Percentiles rank a stretch among this genome's conserved stretches.
phyloP scores from a whole-genome alignment of 2,329 filamentous ascomycete species.

The Phyllosticta capitalensis region DNA sequence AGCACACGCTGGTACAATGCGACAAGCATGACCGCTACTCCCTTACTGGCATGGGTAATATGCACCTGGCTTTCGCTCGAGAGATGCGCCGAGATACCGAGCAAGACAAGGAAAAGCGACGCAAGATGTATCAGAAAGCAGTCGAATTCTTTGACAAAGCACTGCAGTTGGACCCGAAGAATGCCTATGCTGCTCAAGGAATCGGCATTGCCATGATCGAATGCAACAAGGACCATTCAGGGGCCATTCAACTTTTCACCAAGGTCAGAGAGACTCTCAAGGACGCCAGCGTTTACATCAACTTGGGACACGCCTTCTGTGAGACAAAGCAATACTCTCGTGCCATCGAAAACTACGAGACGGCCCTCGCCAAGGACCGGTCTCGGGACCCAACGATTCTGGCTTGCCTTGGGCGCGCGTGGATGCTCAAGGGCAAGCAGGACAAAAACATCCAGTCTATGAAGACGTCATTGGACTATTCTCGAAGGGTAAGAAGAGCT shows the following conservation, averaged over 20 bases:
- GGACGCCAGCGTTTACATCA: constrained; percentile 81
- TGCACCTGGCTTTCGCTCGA: constrained; percentile 77
- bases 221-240: constrained; percentile 80
- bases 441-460: constrained; percentile 54
- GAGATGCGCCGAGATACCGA: constrained; percentile 93
- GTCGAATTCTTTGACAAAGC: constrained; percentile 99
- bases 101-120: constrained; percentile 80
- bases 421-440: constrained; percentile 69
- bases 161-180: constrained; percentile 84
- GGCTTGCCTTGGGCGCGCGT: constrained; percentile 78
- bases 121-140: constrained; percentile 76
- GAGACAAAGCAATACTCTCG: constrained; percentile 85
- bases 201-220: constrained; percentile 90
- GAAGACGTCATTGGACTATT: constrained; percentile 55
- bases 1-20: constrained; percentile 85
- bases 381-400: constrained; percentile 71
- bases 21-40: constrained; percentile 99
- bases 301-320: constrained; percentile 85
- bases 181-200: constrained; percentile 92
- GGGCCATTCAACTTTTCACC: constrained; percentile 76
- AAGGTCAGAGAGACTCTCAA: constrained; percentile 85
- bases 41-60: constrained; percentile 91
- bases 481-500: constrained; percentile 45
- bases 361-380: constrained; percentile 68
- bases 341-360: constrained; percentile 91